Percentiles rank a stretch among this genome's conserved stretches.
Evolutionary conservation across 345 rosid genomes (phyloP).

Genomic region (Fremontodendron californicum): DNA sequence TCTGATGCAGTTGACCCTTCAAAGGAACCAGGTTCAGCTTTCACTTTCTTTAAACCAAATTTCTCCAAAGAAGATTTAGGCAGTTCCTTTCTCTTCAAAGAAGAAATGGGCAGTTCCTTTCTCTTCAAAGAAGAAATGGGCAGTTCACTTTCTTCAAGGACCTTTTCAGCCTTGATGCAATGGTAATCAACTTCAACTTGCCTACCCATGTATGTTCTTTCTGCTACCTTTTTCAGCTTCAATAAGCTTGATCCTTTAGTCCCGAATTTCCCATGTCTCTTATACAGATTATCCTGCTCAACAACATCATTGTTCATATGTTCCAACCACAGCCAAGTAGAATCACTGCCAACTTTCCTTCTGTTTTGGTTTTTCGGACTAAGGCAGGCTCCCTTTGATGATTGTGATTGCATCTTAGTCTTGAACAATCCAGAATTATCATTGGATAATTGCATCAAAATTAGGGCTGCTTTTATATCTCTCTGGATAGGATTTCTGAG

Average conservation of each 20-base stretch:
- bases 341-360: not conserved
- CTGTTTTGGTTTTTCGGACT: not conserved
- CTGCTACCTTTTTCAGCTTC: not conserved
- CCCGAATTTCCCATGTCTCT: not conserved
- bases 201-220: not conserved
- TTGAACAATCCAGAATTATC: not conserved
- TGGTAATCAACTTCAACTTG: not conserved
- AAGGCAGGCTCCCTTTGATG: not conserved
- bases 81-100: constrained; percentile 1
- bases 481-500: not conserved
- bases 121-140: constrained; percentile 5
- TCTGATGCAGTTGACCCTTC: not conserved
- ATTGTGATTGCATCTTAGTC: not conserved
- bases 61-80: constrained; percentile 9
- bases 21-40: not conserved
- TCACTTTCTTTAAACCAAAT: constrained; percentile 5
- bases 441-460: constrained; percentile 1
- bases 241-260: not conserved
- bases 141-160: not conserved
- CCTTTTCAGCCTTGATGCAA: not conserved
- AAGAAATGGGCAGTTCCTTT: not conserved
- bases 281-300: not conserved
- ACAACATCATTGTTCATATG: not conserved
- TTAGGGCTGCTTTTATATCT: not conserved
- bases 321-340: not conserved